These are phyloP conservation scores for Acanthamoeba culbertsoni DNA, from an alignment of 208 protist species.

Conservation along the genomic window DNA sequence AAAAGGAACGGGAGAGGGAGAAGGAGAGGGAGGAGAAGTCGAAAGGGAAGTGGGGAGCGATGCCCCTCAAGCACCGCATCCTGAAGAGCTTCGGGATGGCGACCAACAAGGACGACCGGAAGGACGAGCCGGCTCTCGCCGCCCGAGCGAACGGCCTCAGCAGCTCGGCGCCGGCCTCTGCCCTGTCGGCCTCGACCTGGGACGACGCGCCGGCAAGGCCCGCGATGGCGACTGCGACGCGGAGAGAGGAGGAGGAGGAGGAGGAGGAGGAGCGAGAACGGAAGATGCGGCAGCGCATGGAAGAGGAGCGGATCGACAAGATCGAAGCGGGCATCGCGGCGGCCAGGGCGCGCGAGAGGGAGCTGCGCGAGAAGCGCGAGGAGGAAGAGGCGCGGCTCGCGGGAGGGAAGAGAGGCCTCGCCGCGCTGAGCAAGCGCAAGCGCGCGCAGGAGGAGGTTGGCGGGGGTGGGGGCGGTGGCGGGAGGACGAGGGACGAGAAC, in stretches of 20 bases:
- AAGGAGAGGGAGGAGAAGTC: background rate
- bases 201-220: too few species aligned
- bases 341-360: background rate
- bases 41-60: background rate
- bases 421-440: background rate
- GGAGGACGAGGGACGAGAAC: background rate
- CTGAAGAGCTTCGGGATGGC: background rate
- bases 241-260: background rate
- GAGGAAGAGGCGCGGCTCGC: background rate
- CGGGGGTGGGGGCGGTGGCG: background rate
- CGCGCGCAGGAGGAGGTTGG: background rate
- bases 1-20: too few species aligned
- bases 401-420: background rate
- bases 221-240: background rate
- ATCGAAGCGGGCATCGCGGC: background rate
- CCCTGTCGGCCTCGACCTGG: background rate
- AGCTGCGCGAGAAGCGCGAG: background rate
- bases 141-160: background rate
- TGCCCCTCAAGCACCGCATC: slow-evolving; percentile 18
- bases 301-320: background rate
- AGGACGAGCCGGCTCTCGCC: background rate
- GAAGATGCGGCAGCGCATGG: background rate
- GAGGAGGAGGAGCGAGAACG: background rate
- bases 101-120: slow-evolving; percentile 11
- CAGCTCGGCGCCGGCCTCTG: background rate